Evolutionary conservation across 805 yeast genomes (phyloP), one percentile per base, ranked within the genome.

Genomic region (Spathaspora sp.): DNA sequence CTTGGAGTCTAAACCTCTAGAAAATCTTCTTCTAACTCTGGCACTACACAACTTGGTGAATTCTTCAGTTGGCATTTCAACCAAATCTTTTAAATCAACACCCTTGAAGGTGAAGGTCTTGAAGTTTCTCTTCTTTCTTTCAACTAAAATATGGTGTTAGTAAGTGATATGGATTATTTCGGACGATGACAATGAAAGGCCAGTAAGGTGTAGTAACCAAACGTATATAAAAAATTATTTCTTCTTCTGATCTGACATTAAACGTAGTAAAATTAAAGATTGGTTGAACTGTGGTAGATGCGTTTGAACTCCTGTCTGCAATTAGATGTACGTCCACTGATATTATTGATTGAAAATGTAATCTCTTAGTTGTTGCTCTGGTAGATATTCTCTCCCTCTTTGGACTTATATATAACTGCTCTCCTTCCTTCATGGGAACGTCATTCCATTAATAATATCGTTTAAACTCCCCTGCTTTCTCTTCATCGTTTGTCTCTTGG

Each of bases 21-120:
- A 88, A 82, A 93, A 90, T 87, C 97, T 92, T 89, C 99, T 89
- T 87, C 98, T 93, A 75, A 93, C 97, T 84, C 99, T 90, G 72
- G 99, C 96, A 73, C 87, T 90, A 73, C 96, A 90, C 75, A 94
- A 83, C 78, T 93, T 88, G 78, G 93, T 86, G 81, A 94, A 94
- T 72, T 94, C 97, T 82, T 93, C 97, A 69, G 91, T 89, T 77
- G 89, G 81, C 85, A 93, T 81, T 78, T 88, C 94, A 75, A 93
- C 82, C 74, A 94, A 85, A 75, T 93, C 90, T 72, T 86, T 86
- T 73, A 94, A 87, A 77, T 92, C 97, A 74, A 94, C 97, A 79
- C 99, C 99, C 80, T 94, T 91, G 96, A 83, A 94, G 67, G 97
- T 86, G 89, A 92, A 92, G 82, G 96, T 82, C 85, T 87, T 91